Evolutionary conservation across 371 early-diverging fungal genomes (phyloP), one percentile per base, ranked within the genome.

Genomic region (Haplosporangium sp.): DNA sequence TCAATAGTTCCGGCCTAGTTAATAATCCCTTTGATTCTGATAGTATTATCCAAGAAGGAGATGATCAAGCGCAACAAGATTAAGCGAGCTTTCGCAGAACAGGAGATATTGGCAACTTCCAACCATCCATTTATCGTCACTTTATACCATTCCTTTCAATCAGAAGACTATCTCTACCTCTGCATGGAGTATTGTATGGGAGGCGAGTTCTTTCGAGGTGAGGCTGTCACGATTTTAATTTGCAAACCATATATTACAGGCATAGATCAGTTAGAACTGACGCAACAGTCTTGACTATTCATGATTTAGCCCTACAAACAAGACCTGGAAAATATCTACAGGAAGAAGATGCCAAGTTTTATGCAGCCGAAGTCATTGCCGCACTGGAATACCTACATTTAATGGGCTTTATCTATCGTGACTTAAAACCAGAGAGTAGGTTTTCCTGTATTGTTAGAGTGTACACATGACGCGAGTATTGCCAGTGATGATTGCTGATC

Each of bases 151-250:
- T 94, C 94, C n/a, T 98, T 99, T 83, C 98, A 98, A 84, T 95
- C 95, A 74, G 93, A 96, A 77, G 94, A 96, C 64, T 92, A 97
- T 69, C 85, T 99, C 35, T 99, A 96, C 83, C 94, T 99, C 77
- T 94, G 97, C 69, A 98, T 99, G 97, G 99, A 99, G 74, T 99
- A 98, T 87, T 98, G 99, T 77, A 89, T 93, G 77, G 99, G 99
- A 61, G 99, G 99, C 67, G 99, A 99, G 89, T 98, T 98, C 78
- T 97, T 96, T 85, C 86, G 96, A 86, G 95, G 92, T 90, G 86
- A 61, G 27, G 27, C 27, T 27, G 27, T 27, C 27, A 27, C 27
- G 27, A 27, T 27, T 27, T 27, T 27, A 27, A 27, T 27, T 27
- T 27, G 27, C 27, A 38, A n/a, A 59, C 59, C 4, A 15, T 38